Evolutionary conservation across 257 asterid species (phyloP).

Genomic region (Catharanthus roseus): DNA sequence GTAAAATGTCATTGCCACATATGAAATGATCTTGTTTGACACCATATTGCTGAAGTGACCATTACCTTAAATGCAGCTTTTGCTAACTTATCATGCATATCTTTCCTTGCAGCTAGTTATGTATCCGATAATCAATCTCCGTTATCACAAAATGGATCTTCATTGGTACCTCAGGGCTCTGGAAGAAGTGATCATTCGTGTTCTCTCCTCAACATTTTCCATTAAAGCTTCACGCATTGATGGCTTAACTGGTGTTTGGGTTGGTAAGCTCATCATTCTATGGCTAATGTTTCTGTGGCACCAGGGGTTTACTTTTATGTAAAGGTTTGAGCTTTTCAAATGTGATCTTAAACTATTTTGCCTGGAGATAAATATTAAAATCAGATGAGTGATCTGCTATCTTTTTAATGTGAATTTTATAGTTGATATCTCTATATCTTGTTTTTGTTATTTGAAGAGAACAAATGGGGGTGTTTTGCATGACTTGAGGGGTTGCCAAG

Average conservation of each 20-base stretch:
- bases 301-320: neutral
- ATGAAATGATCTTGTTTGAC: neutral
- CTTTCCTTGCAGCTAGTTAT: conserved; percentile 64
- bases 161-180: conserved; percentile 94
- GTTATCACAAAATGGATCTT: conserved; percentile 71
- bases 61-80: neutral
- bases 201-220: conserved; percentile 57
- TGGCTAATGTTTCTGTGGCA: neutral
- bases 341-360: neutral
- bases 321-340: neutral
- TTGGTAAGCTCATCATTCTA: conserved; percentile 50
- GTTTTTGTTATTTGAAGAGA: neutral
- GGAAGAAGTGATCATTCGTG: conserved; percentile 89
- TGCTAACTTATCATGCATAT: conserved; percentile 12
- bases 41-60: neutral
- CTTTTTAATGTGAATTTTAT: neutral
- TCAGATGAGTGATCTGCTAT: neutral
- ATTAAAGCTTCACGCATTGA: conserved; percentile 65
- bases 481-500: neutral
- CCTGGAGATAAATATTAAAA: neutral
- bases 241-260: conserved; percentile 96
- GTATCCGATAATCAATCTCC: conserved; percentile 93
- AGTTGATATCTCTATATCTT: neutral
- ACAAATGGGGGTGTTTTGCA: neutral
- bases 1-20: neutral